phyloP scores from a whole-genome alignment of 1,284 basidiomycete genomes.

The Cutaneotrichosporon mucoides region DNA sequence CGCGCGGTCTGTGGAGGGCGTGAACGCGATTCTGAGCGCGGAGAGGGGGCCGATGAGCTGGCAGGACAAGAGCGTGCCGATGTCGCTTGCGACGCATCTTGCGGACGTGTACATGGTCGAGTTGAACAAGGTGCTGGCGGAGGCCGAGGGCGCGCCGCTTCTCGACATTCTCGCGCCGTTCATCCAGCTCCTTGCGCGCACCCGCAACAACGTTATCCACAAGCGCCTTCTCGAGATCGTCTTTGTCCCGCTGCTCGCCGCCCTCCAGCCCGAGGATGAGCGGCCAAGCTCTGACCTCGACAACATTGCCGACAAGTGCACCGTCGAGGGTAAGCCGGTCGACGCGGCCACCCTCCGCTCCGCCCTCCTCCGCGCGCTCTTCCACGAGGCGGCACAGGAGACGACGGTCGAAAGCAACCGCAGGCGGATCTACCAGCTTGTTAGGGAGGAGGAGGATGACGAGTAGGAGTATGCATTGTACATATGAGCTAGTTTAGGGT shows the following conservation, averaged over 20 bases:
- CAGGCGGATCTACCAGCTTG: conserved; percentile 74
- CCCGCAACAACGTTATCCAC: conserved; percentile 41
- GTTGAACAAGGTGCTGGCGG: conserved; percentile 66
- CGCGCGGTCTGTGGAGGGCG: conserved; percentile 54
- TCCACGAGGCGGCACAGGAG: conserved; percentile 68
- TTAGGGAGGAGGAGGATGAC: conserved; percentile 56
- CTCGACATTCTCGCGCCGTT: conserved; percentile 39
- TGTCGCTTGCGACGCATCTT: conserved; percentile 77
- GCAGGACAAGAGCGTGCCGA: conserved; percentile 67
- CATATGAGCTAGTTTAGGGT: background rate
- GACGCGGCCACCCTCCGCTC: conserved; percentile 52
- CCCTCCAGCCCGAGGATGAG: conserved; percentile 22
- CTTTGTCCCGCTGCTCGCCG: conserved; percentile 31
- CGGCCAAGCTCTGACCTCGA: conserved; percentile 17
- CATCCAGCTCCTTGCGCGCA: conserved; percentile 41
- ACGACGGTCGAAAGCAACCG: conserved; percentile 65
- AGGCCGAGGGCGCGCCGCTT: conserved; percentile 33
- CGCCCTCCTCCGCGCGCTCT: conserved; percentile 62
- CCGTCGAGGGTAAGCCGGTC: background rate
- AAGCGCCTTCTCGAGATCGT: conserved; percentile 38
- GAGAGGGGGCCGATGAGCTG: conserved; percentile 72
- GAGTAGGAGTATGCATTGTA: conserved; percentile 25
- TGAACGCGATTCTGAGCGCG: conserved; percentile 61
- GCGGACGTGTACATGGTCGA: conserved; percentile 88
- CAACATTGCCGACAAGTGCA: conserved; percentile 1